Evolutionary conservation across 2,329 filamentous ascomycete species (phyloP), one percentile per base, ranked within the genome.

Genomic region (Exophiala oligosperma): DNA sequence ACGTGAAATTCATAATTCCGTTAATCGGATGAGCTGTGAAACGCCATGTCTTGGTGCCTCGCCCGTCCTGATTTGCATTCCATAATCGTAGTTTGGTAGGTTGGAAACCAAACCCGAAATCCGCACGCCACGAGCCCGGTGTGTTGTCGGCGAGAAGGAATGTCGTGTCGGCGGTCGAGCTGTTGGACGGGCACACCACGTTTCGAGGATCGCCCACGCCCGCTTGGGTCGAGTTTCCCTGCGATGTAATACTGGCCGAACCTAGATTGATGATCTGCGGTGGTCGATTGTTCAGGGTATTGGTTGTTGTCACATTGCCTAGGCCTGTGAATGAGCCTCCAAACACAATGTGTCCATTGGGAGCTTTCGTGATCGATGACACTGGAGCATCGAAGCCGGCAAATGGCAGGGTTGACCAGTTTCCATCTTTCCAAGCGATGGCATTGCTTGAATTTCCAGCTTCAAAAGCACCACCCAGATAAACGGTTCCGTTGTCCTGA

Each of bases 1-100:
- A 97, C 38, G 92, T 96, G 69, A 99, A 82, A 74, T 97, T 97
- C 86, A 99, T 90, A 71, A 99, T 97, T 52, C 94, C 94, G 62
- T 90, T 87, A 68, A 93, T 85, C 4, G 93, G 92, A 58, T 93
- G 78, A 17, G 92, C 90, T 23, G 90, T 91, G 70, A 91, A 95
- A 57, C 92, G 86, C 77, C 91, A 99, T 0, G 88, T 90, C 76
- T 90, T 90, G 29, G 92, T 96, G 29, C 94, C 92, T 64, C 92
- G 87, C 52, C 90, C 91, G 67, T 94, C 85, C 52, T 86, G 81
- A 66, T 90, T 86, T 2, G 93, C 94, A 75, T 99, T 99, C 79
- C 89, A 91, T 24, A 99, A 78, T 54, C 91, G 86, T 60, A 99
- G 75, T 73, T 91, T 95, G 8, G 91, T 93, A 1, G 94, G 95